Percentiles rank a stretch among this genome's conserved stretches.
Evolutionary conservation across 2,329 filamentous ascomycete species (phyloP).

Genomic region (Teratosphaeriaceae sp.): DNA sequence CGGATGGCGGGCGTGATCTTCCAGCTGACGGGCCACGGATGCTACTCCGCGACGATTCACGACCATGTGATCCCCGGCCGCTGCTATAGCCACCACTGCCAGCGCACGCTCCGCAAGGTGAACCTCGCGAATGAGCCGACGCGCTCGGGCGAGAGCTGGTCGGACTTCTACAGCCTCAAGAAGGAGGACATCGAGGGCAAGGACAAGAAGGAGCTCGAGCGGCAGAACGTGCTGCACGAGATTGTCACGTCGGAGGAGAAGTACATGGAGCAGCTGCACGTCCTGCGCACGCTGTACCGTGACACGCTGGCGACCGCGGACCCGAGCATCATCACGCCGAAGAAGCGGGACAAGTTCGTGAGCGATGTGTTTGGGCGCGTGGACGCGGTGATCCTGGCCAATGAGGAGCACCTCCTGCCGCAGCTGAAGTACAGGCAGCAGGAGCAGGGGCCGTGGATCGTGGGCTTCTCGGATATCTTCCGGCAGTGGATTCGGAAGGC

Average conservation of each 20-base stretch:
- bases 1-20: slow-evolving; percentile 83
- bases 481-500: slow-evolving; percentile 97
- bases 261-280: slow-evolving; percentile 83
- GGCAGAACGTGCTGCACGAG: slow-evolving; percentile 92
- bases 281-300: slow-evolving; percentile 77
- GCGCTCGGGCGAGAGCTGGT: slow-evolving; percentile 71
- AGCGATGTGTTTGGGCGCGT: slow-evolving; percentile 83
- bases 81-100: slow-evolving; percentile 92
- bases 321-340: slow-evolving; percentile 73
- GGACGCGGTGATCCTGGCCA: slow-evolving; percentile 80
- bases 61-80: slow-evolving; percentile 59
- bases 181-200: slow-evolving; percentile 67
- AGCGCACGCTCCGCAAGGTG: slow-evolving; percentile 88
- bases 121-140: slow-evolving; percentile 71
- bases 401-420: slow-evolving; percentile 85
- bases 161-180: slow-evolving; percentile 76
- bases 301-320: slow-evolving; percentile 68
- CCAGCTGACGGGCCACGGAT: slow-evolving; percentile 86
- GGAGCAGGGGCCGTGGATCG: slow-evolving; percentile 91
- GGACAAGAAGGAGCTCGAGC: slow-evolving; percentile 80
- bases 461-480: slow-evolving; percentile 94
- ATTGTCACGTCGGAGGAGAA: slow-evolving; percentile 89
- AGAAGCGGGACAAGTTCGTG: slow-evolving; percentile 73
- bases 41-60: slow-evolving; percentile 82
- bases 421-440: slow-evolving; percentile 96